Evolutionary conservation across 192 early-diverging fungal genomes (phyloP).

Genomic region (Piromyces finnis): DNA sequence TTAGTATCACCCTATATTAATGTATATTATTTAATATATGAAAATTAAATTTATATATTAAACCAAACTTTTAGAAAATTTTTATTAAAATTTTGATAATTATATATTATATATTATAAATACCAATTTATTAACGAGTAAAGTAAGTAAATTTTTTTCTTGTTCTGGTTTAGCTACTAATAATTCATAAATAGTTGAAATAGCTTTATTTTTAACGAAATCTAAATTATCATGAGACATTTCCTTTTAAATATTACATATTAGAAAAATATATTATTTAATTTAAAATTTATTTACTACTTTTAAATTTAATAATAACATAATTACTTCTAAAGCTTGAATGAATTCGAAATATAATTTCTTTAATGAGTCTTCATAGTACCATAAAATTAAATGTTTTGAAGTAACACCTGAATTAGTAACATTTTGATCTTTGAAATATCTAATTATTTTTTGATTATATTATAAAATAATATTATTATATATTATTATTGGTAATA

Average conservation of each 20-base stretch:
- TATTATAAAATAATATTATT: background rate
- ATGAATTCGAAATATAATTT: slow-evolving; percentile 81
- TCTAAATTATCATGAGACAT: slow-evolving; percentile 71
- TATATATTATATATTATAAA: no score
- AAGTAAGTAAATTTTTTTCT: slow-evolving; percentile 79
- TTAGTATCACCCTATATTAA: slow-evolving; percentile 74
- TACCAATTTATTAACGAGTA: slow-evolving; percentile 80
- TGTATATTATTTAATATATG: no score
- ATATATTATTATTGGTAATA: no score
- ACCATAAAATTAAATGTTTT: slow-evolving; percentile 74
- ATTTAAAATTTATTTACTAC: background rate
- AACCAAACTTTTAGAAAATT: no score
- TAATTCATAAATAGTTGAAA: slow-evolving; percentile 57
- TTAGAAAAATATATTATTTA: no score
- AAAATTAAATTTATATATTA: no score
- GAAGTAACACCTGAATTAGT: slow-evolving; percentile 30
- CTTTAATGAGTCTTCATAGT: slow-evolving; percentile 88
- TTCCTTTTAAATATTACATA: slow-evolving; percentile 14
- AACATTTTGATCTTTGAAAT: slow-evolving; percentile 82
- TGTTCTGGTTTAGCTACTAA: slow-evolving; percentile 80
- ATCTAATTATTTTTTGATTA: slow-evolving; percentile 10
- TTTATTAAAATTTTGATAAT: no score
- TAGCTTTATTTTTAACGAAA: slow-evolving; percentile 64
- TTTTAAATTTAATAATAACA: background rate
- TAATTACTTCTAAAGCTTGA: slow-evolving; percentile 70